phyloP scores from a whole-genome alignment of 495 filamentous ascomycete species.

The Annulohypoxylon maeteangense region DNA sequence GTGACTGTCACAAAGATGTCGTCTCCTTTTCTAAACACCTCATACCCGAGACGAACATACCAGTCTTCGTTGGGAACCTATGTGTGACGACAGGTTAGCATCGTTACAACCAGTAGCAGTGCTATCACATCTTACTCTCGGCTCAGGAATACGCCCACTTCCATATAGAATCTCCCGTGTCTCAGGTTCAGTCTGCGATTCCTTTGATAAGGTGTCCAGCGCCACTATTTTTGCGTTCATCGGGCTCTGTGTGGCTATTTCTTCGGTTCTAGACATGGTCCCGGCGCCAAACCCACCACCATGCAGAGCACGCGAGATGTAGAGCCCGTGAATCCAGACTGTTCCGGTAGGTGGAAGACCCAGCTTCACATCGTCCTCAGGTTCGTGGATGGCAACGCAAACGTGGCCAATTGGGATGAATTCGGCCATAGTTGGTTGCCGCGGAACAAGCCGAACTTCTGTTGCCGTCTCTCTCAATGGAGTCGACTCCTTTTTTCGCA shows the following conservation, averaged over 20 bases:
- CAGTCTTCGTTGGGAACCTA: constrained; percentile 59
- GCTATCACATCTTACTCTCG: constrained; percentile 40
- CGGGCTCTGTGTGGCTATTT: constrained; percentile 46
- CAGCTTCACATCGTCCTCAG: constrained; percentile 42
- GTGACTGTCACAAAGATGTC: constrained; percentile 19
- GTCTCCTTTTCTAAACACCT: constrained; percentile 31
- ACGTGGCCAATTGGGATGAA: constrained; percentile 58
- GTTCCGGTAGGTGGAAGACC: constrained; percentile 41
- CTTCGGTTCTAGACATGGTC: constrained; percentile 52
- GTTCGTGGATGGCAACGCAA: constrained; percentile 47
- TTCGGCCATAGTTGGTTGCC: constrained; percentile 39
- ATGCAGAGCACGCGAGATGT: constrained; percentile 52
- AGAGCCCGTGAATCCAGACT: constrained; percentile 52
- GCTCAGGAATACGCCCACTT: constrained; percentile 26
- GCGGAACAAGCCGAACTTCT: constrained; percentile 42
- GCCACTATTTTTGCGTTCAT: constrained; percentile 49
- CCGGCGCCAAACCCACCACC: constrained; percentile 51
- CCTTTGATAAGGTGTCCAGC: constrained; percentile 49
- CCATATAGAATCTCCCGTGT: constrained; percentile 31
- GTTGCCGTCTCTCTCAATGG: constrained; percentile 48
- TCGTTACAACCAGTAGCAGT: constrained; percentile 9
- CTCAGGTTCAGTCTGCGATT: constrained; percentile 38
- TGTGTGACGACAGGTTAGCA: constrained; percentile 14
- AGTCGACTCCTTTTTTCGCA: constrained; percentile 36
- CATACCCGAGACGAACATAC: constrained; percentile 68